These are phyloP conservation scores for Chamaenerion angustifolium DNA, from an alignment of 345 rosid genomes.

Conservation along the genomic window DNA sequence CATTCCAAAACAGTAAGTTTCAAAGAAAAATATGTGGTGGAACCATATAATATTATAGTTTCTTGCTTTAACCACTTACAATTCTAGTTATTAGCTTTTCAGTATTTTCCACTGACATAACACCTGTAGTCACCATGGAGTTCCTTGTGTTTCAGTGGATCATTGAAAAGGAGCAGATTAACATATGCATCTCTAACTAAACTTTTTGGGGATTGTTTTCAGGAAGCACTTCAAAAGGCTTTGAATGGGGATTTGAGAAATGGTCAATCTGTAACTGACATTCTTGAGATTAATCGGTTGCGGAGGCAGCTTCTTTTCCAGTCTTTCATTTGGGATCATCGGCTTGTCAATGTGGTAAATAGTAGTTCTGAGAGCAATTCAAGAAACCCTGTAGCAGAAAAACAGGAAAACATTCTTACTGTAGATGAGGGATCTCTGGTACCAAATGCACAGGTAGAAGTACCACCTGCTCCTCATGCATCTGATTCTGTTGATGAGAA, in stretches of 20 bases:
- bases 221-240: conserved; percentile 62
- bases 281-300: conserved; percentile 66
- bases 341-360: conserved; percentile 44
- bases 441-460: conserved; percentile 17
- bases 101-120: too few relatives aligned
- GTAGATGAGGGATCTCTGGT: conserved; percentile 29
- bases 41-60: too few relatives aligned
- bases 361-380: conserved; percentile 19
- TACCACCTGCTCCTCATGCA: conserved; percentile 9
- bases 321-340: conserved; percentile 82
- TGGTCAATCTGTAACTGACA: conserved; percentile 51
- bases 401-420: conserved; percentile 26
- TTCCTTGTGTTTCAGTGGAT: not conserved
- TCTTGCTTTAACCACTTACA: too few relatives aligned
- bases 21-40: too few relatives aligned
- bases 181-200: not conserved
- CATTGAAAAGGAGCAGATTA: not conserved
- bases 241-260: conserved; percentile 36
- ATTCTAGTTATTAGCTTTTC: too few relatives aligned
- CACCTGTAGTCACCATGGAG: not conserved
- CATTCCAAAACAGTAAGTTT: too few relatives aligned
- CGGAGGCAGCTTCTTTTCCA: conserved; percentile 70
- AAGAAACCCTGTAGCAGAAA: conserved; percentile 20
- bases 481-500: conserved; percentile 26
- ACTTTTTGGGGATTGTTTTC: conserved; percentile 12